Conservation (phyloP, 2,329 filamentous ascomycete genomes). For the Teratosphaeria zuluensis region DNA sequence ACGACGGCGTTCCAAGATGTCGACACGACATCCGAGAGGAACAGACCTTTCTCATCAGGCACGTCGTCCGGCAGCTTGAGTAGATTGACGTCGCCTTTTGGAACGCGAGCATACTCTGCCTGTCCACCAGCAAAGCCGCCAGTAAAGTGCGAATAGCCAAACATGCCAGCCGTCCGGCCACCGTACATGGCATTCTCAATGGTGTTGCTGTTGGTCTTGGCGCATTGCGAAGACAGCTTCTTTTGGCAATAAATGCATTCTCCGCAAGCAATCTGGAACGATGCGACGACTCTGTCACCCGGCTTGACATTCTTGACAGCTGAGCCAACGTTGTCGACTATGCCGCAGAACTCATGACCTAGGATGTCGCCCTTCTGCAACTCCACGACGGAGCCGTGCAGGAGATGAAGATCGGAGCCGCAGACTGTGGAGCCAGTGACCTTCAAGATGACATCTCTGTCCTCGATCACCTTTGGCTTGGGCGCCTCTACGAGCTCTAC, state of each 20-base stretch:
- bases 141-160: constrained; percentile 58
- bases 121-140: constrained; percentile 83
- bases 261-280: constrained; percentile 69
- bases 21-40: constrained; percentile 67
- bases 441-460: constrained; percentile 68
- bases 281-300: constrained; percentile 61
- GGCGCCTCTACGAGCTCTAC: constrained; percentile 45
- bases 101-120: constrained; percentile 77
- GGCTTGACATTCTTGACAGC: constrained; percentile 35
- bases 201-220: constrained; percentile 66
- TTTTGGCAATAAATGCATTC: constrained; percentile 68
- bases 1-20: constrained; percentile 77
- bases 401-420: constrained; percentile 51
- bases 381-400: constrained; percentile 40
- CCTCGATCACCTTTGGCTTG: constrained; percentile 63
- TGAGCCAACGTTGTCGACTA: constrained; percentile 38
- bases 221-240: constrained; percentile 70
- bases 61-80: constrained; percentile 68
- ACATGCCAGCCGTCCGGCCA: constrained; percentile 58
- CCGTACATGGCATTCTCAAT: constrained; percentile 69
- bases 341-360: constrained; percentile 44
- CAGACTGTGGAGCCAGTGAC: constrained; percentile 59
- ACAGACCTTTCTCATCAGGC: constrained; percentile 76
- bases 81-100: constrained; percentile 70
- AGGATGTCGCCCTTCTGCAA: constrained; percentile 43